A percentile compares a stretch with the other conserved stretches of the same genome.
Conservation (phyloP, 2,329 filamentous ascomycete genomes). For the Cytospora paraplurivora region DNA sequence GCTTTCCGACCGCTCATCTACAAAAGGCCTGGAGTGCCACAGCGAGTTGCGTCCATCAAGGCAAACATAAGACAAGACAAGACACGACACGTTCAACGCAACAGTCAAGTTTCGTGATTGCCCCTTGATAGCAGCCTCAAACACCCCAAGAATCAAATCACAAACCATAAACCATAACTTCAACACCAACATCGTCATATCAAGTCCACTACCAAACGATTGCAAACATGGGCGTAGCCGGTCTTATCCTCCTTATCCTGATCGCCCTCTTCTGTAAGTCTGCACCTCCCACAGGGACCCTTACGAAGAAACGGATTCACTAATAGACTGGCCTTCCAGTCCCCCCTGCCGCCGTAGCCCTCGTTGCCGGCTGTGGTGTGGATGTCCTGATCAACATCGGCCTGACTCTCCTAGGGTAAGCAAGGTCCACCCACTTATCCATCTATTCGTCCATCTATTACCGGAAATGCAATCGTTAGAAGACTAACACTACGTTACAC, state of each 20-base stretch:
- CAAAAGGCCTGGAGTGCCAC: too few relatives aligned
- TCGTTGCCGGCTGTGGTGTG: slow-evolving; percentile 65
- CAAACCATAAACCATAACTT: slow-evolving; percentile 4
- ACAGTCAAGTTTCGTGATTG: not conserved
- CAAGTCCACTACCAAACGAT: not conserved
- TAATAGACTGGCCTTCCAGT: slow-evolving; percentile 46
- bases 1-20: too few relatives aligned
- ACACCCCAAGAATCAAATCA: not conserved
- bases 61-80: too few relatives aligned
- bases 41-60: too few relatives aligned
- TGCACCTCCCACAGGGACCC: not conserved
- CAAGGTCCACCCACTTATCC: slow-evolving; percentile 14
- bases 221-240: slow-evolving; percentile 22
- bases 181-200: not conserved
- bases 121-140: too few relatives aligned
- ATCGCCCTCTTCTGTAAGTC: slow-evolving; percentile 26
- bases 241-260: slow-evolving; percentile 24
- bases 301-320: not conserved
- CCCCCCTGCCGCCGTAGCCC: slow-evolving; percentile 65
- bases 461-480: too few relatives aligned
- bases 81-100: slow-evolving; percentile 6
- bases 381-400: slow-evolving; percentile 69
- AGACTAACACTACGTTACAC: not conserved
- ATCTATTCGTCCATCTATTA: not conserved
- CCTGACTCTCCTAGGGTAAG: slow-evolving; percentile 65